These are phyloP conservation scores for Durusdinium trenchii DNA, from an alignment of 73 alveolate species.

Conservation along the genomic window DNA sequence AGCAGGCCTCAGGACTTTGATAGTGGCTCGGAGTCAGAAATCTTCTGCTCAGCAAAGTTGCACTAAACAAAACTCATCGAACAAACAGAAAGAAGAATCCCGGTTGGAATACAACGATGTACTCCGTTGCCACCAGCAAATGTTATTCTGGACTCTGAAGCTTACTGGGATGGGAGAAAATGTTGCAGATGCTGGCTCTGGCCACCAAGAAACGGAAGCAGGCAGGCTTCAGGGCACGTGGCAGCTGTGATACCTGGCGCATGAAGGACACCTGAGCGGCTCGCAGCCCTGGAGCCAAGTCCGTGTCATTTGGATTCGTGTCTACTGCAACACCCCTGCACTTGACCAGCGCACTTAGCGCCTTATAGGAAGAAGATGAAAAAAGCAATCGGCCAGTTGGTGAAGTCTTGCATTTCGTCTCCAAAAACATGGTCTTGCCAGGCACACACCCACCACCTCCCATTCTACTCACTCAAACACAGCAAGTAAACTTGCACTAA, in stretches of 20 bases:
- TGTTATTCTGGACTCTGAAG: background rate
- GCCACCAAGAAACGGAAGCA: conserved; percentile 31
- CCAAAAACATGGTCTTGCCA: too few relatives aligned
- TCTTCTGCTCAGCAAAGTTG: background rate
- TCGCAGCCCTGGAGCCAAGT: background rate
- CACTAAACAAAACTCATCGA: background rate
- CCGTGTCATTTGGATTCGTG: too few relatives aligned
- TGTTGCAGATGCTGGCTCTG: background rate
- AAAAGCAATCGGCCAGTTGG: too few relatives aligned
- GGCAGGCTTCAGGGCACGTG: conserved; percentile 54
- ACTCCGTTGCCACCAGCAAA: background rate
- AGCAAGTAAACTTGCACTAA: too few relatives aligned
- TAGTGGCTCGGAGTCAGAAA: background rate
- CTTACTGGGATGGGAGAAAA: background rate
- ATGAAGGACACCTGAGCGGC: conserved; percentile 4
- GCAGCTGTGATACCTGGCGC: conserved; percentile 37
- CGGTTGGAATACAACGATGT: background rate
- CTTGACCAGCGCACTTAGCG: too few relatives aligned
- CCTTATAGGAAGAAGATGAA: too few relatives aligned
- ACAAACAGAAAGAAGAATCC: too few relatives aligned
- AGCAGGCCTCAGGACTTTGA: background rate
- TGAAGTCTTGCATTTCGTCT: too few relatives aligned
- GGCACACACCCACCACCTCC: too few relatives aligned
- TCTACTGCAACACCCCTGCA: too few relatives aligned
- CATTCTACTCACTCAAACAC: too few relatives aligned